Percentiles rank a stretch among this genome's conserved stretches.
Conservation (phyloP, 164 flowering plant species). For the Buxus sempervirens region DNA sequence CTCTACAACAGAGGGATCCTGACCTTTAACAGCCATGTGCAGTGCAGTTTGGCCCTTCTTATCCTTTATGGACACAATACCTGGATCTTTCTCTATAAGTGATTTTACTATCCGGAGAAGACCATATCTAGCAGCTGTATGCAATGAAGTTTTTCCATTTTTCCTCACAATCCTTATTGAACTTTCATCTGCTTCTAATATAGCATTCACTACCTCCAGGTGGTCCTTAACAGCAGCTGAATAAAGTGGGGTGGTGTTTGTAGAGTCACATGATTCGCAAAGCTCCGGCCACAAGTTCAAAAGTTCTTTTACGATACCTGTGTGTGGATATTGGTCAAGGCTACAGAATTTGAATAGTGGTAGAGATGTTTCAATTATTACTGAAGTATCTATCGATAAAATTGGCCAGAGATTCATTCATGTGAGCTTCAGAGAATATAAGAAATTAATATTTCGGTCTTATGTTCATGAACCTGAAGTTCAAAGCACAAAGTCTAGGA, state of each 20-base stretch:
- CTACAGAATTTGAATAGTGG: neutral
- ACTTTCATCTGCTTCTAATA: conserved; percentile 68
- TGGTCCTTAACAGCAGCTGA: conserved; percentile 76
- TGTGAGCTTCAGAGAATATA: neutral
- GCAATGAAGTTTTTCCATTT: conserved; percentile 96
- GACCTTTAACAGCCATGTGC: conserved; percentile 98
- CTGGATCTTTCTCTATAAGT: conserved; percentile 68
- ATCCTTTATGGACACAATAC: conserved; percentile 74
- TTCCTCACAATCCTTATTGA: conserved; percentile 70
- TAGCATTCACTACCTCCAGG: conserved; percentile 81
- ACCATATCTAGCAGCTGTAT: conserved; percentile 75
- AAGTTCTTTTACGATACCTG: conserved; percentile 73
- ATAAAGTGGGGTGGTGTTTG: conserved; percentile 90
- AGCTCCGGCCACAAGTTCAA: conserved; percentile 80
- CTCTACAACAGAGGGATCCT: conserved; percentile 55
- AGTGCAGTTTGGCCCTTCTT: conserved; percentile 98
- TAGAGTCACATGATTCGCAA: conserved; percentile 56
- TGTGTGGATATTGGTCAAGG: conserved; percentile 7
- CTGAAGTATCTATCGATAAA: neutral
- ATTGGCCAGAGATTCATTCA: neutral
- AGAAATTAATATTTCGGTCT: neutral
- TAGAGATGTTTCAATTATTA: neutral
- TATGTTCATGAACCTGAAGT: neutral
- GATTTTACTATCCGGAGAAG: conserved; percentile 47
- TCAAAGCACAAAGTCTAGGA: neutral